Base-by-base conservation (phyloP, 2,329 filamentous ascomycete species). In the Cordyceps cateniannulata region DNA sequence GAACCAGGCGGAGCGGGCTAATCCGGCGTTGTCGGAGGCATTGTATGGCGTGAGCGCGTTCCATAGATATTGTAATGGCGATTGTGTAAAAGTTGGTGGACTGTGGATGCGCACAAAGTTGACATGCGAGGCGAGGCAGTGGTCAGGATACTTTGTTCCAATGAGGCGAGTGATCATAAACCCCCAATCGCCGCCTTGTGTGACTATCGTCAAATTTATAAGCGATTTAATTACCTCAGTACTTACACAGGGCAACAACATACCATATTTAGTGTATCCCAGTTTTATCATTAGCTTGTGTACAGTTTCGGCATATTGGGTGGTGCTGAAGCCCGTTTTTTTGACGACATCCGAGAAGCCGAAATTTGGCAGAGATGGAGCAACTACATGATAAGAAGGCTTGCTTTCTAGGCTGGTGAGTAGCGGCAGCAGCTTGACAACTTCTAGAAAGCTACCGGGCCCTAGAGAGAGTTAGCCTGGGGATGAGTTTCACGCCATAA, bases 371-470 rank as follows among this genome's bases (percentile, higher is more conserved):
- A 87, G 70, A 5, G 80, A 84, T 0, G 84, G 84, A 0, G 82
- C 82, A 0, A 87, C 79, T 12, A 85, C 72, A 62, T 86, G 78
- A 65, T 85, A 87, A 0, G 77, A 48, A 72, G 77, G 54, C 63
- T 73, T 53, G 32, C 66, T 27, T 10, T 35, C 10, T 67, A 74
- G 38, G 1, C 72, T 67, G 0, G 72, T 71, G 8, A 83, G 71
- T 0, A 77, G 72, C 1, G 77, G 77, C 5, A 91, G 74, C 48
- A 90, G 73, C 67, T 88, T 89, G 22, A 75, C 72, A 3, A 85
- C 85, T 72, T 91, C 87, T 49, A 88, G 69, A 68, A 89, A 90
- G 63, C 82, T 86, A 1, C 88, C 88, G 0, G 88, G 88, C 83
- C 85, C 71, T 73, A 29, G 4, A 29, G 5, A 29, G 5, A 29